phyloP scores from a whole-genome alignment of 1,284 basidiomycete genomes.

The Ceratobasidium sp. region DNA sequence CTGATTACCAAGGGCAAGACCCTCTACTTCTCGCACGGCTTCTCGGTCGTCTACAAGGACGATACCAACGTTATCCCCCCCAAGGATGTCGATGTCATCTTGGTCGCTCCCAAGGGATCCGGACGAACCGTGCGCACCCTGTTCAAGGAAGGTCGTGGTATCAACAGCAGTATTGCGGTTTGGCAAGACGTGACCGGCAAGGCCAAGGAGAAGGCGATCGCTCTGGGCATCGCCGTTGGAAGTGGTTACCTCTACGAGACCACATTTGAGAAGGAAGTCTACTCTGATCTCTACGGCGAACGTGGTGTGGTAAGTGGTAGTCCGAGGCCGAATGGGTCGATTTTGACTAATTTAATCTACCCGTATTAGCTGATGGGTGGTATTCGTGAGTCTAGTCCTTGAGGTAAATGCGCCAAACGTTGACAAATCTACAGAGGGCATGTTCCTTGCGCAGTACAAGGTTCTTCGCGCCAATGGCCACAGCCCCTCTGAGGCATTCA shows the following conservation, averaged over 20 bases:
- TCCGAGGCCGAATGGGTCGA: slow-evolving; percentile 39
- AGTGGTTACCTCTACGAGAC: slow-evolving; percentile 99
- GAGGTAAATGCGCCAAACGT: not conserved
- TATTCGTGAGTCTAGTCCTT: slow-evolving; percentile 70
- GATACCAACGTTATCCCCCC: slow-evolving; percentile 95
- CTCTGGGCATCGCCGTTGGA: slow-evolving; percentile 93
- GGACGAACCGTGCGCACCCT: slow-evolving; percentile 98
- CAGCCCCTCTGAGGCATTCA: slow-evolving; percentile 98
- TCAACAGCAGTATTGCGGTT: slow-evolving; percentile 89
- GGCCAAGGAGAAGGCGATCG: slow-evolving; percentile 96
- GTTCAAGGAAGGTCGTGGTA: slow-evolving; percentile 99
- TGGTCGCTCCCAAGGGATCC: slow-evolving; percentile 98
- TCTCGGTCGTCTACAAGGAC: slow-evolving; percentile 98
- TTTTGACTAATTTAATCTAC: slow-evolving; percentile 30
- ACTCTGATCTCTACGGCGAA: slow-evolving; percentile 99
- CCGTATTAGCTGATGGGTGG: slow-evolving; percentile 88
- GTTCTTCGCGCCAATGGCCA: slow-evolving; percentile 98
- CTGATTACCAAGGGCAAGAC: slow-evolving; percentile 99
- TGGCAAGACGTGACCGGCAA: slow-evolving; percentile 97
- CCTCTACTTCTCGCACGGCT: slow-evolving; percentile 99
- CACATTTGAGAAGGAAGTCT: slow-evolving; percentile 99
- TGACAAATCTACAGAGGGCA: slow-evolving; percentile 71
- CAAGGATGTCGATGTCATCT: slow-evolving; percentile 95
- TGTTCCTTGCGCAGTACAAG: slow-evolving; percentile 99
- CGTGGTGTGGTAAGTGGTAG: slow-evolving; percentile 86